A percentile compares a stretch with the other conserved stretches of the same genome.
Evolutionary conservation across 225 moss, liverwort and hornwort species (phyloP).

Genomic region (Sphagnum tenellum): DNA sequence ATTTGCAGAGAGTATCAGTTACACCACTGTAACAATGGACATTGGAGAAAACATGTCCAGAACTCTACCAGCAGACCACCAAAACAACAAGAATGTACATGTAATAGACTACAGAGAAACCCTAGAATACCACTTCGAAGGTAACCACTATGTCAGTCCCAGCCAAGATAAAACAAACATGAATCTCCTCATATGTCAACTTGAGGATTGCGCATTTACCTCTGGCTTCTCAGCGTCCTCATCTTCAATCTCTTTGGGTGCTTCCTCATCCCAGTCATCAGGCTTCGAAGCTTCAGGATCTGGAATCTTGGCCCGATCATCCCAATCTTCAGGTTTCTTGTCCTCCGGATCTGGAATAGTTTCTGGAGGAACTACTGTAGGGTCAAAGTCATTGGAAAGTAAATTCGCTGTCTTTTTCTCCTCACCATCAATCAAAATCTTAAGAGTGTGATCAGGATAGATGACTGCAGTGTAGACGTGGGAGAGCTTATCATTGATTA

Average conservation of each 20-base stretch:
- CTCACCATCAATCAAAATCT: constrained; percentile 79
- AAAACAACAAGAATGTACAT: neutral
- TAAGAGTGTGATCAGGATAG: constrained; percentile 69
- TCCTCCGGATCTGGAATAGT: constrained; percentile 91
- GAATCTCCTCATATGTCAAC: too few species aligned
- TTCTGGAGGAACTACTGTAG: constrained; percentile 68
- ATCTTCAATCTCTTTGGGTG: constrained; percentile 69
- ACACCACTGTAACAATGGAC: neutral
- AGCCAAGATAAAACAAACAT: too few species aligned
- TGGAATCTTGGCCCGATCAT: constrained; percentile 72
- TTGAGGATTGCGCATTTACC: constrained; percentile 9
- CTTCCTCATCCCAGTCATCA: constrained; percentile 93
- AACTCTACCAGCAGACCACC: too few species aligned
- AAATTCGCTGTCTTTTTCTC: constrained; percentile 72
- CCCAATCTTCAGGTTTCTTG: constrained; percentile 91
- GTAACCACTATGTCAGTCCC: too few species aligned
- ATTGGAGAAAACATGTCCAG: neutral
- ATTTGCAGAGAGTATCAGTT: neutral
- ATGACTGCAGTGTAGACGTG: constrained; percentile 91
- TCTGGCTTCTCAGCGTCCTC: constrained; percentile 69
- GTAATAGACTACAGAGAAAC: neutral
- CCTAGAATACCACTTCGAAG: too few species aligned
- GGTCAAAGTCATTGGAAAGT: constrained; percentile 77
- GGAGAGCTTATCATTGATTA: constrained; percentile 51
- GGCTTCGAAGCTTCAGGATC: constrained; percentile 78